These are phyloP conservation scores for Alternaria infectoria DNA, from an alignment of 2,329 filamentous ascomycete species.

Conservation along the genomic window DNA sequence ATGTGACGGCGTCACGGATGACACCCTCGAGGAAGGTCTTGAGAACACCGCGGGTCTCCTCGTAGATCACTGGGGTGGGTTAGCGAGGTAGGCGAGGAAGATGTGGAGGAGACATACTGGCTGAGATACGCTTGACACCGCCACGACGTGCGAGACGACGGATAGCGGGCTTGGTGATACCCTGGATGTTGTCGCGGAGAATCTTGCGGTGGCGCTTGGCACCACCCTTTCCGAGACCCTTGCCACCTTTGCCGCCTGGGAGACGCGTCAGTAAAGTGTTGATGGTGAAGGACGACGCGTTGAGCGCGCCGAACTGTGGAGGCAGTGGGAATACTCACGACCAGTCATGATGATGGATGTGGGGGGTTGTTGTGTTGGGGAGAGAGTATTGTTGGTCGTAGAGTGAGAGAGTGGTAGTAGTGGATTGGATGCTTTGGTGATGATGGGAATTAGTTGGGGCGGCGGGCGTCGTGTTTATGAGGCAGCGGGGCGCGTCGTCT, in stretches of 20 bases:
- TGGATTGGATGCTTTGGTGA: conserved; percentile 15
- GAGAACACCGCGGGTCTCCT: conserved; percentile 77
- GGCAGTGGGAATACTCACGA: conserved; percentile 47
- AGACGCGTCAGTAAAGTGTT: conserved; percentile 41
- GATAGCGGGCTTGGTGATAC: conserved; percentile 62
- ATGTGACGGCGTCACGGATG: conserved; percentile 78
- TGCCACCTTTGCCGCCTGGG: conserved; percentile 61
- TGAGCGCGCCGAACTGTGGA: conserved; percentile 10
- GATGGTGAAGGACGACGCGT: conserved; percentile 16
- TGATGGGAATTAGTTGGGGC: conserved; percentile 23
- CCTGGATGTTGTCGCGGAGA: conserved; percentile 62
- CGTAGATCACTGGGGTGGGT: conserved; percentile 70
- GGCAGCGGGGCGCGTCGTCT: conserved; percentile 31
- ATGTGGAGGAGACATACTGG: conserved; percentile 48
- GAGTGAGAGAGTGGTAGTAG: background rate
- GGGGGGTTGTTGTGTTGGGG: conserved; percentile 24
- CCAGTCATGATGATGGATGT: conserved; percentile 51
- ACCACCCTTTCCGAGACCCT: conserved; percentile 62
- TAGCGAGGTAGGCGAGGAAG: conserved; percentile 19
- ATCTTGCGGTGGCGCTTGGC: conserved; percentile 64
- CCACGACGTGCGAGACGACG: conserved; percentile 62
- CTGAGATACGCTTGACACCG: conserved; percentile 61
- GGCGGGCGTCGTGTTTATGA: conserved; percentile 31
- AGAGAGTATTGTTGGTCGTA: background rate
- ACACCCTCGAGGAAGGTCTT: conserved; percentile 80